phyloP scores from a whole-genome alignment of 768 basidiomycete species.

The Amanita rubescens region DNA sequence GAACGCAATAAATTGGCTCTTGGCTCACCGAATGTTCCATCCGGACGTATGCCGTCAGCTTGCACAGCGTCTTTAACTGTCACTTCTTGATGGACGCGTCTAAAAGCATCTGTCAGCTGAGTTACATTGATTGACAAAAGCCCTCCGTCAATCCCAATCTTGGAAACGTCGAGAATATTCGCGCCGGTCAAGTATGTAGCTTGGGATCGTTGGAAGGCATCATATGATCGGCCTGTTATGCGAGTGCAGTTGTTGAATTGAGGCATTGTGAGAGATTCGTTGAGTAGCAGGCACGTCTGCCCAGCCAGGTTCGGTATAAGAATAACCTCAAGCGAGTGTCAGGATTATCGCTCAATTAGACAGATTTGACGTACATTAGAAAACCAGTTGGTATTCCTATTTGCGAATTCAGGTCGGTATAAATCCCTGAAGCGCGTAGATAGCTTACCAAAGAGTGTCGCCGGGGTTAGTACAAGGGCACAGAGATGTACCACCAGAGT shows the following conservation, averaged over 20 bases:
- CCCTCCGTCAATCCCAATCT: slow-evolving; percentile 48
- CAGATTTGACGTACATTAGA: slow-evolving; percentile 35
- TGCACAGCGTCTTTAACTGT: slow-evolving; percentile 36
- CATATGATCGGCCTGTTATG: slow-evolving; percentile 47
- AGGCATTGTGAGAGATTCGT: slow-evolving; percentile 33
- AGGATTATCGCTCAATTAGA: background rate
- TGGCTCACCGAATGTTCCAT: slow-evolving; percentile 39
- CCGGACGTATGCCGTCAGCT: slow-evolving; percentile 55
- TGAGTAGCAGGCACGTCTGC: slow-evolving; percentile 50
- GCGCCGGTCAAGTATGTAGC: slow-evolving; percentile 52
- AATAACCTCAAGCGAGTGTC: slow-evolving; percentile 40
- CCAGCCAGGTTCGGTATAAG: slow-evolving; percentile 50
- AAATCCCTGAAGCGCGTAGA: background rate
- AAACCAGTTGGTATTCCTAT: slow-evolving; percentile 63
- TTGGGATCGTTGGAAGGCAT: slow-evolving; percentile 35
- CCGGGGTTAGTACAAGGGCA: slow-evolving; percentile 53
- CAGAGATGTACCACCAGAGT: slow-evolving; percentile 39
- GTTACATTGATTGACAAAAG: slow-evolving; percentile 35
- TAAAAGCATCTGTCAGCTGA: slow-evolving; percentile 42
- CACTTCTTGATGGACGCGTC: slow-evolving; percentile 44
- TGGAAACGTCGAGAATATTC: slow-evolving; percentile 58
- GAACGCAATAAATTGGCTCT: background rate
- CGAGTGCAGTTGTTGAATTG: slow-evolving; percentile 39
- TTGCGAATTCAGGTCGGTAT: slow-evolving; percentile 5
- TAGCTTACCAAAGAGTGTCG: slow-evolving; percentile 29